A percentile compares a stretch with the other conserved stretches of the same genome.
These are phyloP conservation scores for Lagerstroemia fauriei DNA, from an alignment of 441 rosid species.

Conservation along the genomic window DNA sequence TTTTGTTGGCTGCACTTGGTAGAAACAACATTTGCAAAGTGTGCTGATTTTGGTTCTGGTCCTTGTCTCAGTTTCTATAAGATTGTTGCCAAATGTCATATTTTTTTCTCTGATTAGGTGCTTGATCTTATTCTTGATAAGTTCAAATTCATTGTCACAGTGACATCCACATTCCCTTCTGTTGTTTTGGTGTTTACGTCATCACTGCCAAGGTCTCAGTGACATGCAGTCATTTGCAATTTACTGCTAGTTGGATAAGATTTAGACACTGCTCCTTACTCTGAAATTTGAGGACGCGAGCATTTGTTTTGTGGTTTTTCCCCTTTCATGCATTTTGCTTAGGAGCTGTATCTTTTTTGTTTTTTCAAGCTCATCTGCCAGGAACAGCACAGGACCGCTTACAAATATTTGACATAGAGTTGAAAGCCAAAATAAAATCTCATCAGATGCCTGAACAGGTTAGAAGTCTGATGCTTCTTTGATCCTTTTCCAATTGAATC, in stretches of 20 bases:
- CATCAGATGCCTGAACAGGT: constrained; percentile 99
- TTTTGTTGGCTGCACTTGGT: too few species aligned
- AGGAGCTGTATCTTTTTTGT: constrained; percentile 16
- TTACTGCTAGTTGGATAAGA: neutral
- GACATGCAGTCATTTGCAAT: neutral
- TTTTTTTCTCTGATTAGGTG: too few species aligned
- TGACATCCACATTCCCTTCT: too few species aligned
- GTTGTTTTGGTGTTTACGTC: too few species aligned
- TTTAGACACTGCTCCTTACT: neutral
- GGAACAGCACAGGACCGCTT: constrained; percentile 98
- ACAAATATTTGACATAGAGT: constrained; percentile 95
- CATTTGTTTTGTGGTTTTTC: neutral
- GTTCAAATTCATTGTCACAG: too few species aligned
- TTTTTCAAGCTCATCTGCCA: constrained; percentile 79
- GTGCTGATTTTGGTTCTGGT: too few species aligned
- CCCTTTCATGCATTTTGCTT: neutral
- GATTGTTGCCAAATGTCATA: too few species aligned
- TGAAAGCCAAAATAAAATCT: constrained; percentile 91
- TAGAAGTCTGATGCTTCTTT: constrained; percentile 12
- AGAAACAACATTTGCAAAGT: too few species aligned
- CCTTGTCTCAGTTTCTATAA: too few species aligned
- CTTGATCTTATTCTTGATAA: too few species aligned
- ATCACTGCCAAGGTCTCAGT: too few species aligned
- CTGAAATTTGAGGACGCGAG: neutral
- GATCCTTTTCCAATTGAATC: neutral